Evolutionary conservation across 306 rosid genomes (phyloP), one percentile per base, ranked within the genome.

Genomic region (Inga oerstediana): DNA sequence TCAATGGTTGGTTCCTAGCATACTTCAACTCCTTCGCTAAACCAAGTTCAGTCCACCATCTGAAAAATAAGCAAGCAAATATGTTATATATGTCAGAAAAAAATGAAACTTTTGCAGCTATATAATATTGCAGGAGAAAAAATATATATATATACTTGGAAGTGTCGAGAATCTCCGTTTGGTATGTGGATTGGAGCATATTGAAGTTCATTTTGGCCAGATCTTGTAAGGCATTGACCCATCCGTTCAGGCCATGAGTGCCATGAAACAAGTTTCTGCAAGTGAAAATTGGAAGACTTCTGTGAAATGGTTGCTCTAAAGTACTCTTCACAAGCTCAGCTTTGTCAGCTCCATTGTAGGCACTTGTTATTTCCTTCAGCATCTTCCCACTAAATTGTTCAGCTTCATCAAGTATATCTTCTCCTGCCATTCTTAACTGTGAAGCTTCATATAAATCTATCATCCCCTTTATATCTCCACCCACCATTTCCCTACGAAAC

Each of bases 1-100:
- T 94, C 0, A 91, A 79, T 20, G 97, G 97, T 68, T 92, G 93
- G 58, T 91, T 89, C 81, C 97, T 89, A 0, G 91, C 94, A 76
- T 81, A 80, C 52, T 56, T 79, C 69, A 94, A 77, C 65, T 91
- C 90, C 27, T 85, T 84, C 0, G 81, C 85, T 81, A 92, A 86
- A 17, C 91, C 98, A 69, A 89, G 82, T 14, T 77, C 86, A 68
- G 51, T 87, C 97, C 98, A 94, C 97, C 94, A 91, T 67, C 97
- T 74, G 77, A 11, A 62, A 62, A 7, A 41, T 10, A 37, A 32
- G n/a, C 4, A 9, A n/a, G 20, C 10, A 20, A 20, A 32, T 13
- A 59, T 58, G 1, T 58, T 58, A 22, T 59, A 3, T 59, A n/a
- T 32, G 71, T 0, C n/a, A 14, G 43, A 8, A n/a, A 56, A 56